Conservation (phyloP, 306 rosid genomes). For the Dryas octopetala region DNA sequence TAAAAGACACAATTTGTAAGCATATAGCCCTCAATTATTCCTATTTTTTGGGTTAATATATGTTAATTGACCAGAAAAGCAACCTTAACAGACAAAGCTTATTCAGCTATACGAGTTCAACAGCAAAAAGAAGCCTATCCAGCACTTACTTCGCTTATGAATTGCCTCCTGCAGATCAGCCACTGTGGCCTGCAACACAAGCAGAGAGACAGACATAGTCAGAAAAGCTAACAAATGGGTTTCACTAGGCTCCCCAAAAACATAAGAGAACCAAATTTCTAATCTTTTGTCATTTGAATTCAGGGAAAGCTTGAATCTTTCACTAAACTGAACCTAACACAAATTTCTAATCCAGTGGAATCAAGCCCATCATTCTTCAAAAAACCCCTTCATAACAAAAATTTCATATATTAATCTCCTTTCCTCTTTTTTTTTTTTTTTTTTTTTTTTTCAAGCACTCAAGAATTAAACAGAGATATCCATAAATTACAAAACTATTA, state of each 20-base stretch:
- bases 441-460: background rate
- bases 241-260: background rate
- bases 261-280: background rate
- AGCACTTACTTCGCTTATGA: constrained; percentile 72
- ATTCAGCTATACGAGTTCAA: background rate
- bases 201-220: constrained; percentile 15
- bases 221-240: constrained; percentile 16
- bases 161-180: constrained; percentile 94
- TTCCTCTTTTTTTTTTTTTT: constrained; percentile 6
- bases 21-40: background rate
- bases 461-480: constrained; percentile 7
- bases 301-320: constrained; percentile 6
- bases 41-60: too few species aligned
- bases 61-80: background rate
- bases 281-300: background rate
- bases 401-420: background rate
- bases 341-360: background rate
- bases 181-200: constrained; percentile 71
- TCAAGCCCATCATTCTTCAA: background rate
- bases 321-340: background rate
- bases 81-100: background rate
- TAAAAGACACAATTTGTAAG: background rate
- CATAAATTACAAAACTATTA: background rate
- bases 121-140: constrained; percentile 1
- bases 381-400: background rate